Percentiles rank a stretch among this genome's conserved stretches.
These are phyloP conservation scores for Vickermania ingenoplastis DNA, from an alignment of 208 protist genomes.

Conservation along the genomic window DNA sequence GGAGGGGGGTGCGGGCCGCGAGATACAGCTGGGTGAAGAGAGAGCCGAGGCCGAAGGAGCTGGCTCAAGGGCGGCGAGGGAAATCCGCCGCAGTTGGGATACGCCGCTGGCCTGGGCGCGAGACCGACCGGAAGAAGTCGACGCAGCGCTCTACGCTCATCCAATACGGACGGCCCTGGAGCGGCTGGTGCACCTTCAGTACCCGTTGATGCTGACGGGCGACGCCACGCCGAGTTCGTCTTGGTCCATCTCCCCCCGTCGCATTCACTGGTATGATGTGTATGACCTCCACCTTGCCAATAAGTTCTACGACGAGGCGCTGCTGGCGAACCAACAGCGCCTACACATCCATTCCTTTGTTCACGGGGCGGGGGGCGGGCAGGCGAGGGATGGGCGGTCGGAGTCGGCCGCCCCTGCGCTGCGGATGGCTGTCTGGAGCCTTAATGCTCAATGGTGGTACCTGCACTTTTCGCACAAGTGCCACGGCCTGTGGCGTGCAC, in stretches of 20 bases:
- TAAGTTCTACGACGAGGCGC: constrained; percentile 25
- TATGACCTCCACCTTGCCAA: constrained; percentile 31
- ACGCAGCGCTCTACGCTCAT: background rate
- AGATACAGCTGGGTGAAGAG: background rate
- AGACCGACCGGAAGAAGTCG: background rate
- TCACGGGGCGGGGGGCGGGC: background rate
- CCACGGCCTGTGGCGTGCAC: constrained; percentile 11
- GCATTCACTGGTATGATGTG: background rate
- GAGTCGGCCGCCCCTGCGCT: constrained; percentile 8
- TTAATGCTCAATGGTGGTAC: constrained; percentile 34
- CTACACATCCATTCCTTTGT: background rate
- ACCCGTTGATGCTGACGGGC: background rate
- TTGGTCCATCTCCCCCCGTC: too few species aligned
- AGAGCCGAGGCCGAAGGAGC: background rate
- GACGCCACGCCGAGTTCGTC: background rate
- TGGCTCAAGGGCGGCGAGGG: too few species aligned
- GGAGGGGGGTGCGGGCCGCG: background rate
- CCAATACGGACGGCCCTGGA: background rate
- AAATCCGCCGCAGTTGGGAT: too few species aligned
- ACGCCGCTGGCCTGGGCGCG: background rate
- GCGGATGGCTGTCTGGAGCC: constrained; percentile 12
- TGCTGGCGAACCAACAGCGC: constrained; percentile 4
- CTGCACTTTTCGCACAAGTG: constrained; percentile 6
- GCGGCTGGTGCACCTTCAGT: background rate
- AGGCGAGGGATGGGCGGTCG: background rate